Evolutionary conservation across 371 early-diverging fungal genomes (phyloP).

Genomic region (Apophysomyces variabilis): DNA sequence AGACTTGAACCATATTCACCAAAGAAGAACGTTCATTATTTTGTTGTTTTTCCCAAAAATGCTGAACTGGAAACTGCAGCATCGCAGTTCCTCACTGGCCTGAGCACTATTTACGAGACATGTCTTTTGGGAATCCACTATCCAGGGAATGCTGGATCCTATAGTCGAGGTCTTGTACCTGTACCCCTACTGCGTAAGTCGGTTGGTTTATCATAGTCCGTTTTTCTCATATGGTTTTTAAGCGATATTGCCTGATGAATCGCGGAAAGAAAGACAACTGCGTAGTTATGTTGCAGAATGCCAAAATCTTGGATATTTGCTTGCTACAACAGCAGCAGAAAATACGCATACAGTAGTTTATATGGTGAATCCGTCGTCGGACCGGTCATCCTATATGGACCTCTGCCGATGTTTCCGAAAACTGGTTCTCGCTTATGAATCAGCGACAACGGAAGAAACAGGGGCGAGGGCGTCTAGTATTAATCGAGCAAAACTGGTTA

Average conservation of each 20-base stretch:
- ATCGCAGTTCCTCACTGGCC: constrained; percentile 56
- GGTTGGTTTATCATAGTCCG: not conserved
- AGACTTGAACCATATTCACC: constrained; percentile 62
- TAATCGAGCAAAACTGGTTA: constrained; percentile 35
- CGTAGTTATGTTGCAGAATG: constrained; percentile 58
- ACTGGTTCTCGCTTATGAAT: constrained; percentile 37
- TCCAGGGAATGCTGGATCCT: constrained; percentile 48
- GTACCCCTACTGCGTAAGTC: constrained; percentile 53
- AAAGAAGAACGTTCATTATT: constrained; percentile 60
- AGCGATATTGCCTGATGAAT: constrained; percentile 26
- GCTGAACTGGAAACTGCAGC: constrained; percentile 47
- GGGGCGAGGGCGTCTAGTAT: not conserved
- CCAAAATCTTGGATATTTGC: constrained; percentile 49
- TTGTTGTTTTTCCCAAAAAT: constrained; percentile 59
- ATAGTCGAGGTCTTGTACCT: constrained; percentile 57
- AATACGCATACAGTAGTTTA: constrained; percentile 59
- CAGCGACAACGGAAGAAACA: not conserved
- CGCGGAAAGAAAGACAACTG: constrained; percentile 42
- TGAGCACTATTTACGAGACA: constrained; percentile 59
- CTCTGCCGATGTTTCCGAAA: constrained; percentile 59
- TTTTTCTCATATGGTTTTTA: not conserved
- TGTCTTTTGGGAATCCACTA: constrained; percentile 59
- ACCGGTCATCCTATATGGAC: constrained; percentile 54
- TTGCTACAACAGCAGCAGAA: constrained; percentile 36
- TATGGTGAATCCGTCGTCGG: constrained; percentile 59